phyloP scores from a whole-genome alignment of 371 early-diverging fungal genomes.

The Catenaria anguillulae region DNA sequence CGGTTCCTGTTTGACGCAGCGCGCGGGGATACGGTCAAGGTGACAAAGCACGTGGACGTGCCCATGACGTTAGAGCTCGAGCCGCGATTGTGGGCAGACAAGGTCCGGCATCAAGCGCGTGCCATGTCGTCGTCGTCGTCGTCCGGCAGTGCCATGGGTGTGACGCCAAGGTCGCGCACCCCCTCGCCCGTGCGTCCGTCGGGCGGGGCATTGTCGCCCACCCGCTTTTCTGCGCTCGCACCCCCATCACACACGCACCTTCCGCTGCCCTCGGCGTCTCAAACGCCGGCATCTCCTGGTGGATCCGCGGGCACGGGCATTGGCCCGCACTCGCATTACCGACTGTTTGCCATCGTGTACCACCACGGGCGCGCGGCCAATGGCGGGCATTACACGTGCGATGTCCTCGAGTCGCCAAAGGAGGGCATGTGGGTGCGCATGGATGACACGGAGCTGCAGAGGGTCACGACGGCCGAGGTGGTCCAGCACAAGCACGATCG shows the following conservation, averaged over 20 bases:
- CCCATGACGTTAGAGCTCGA: constrained; percentile 45
- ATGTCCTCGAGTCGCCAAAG: constrained; percentile 43
- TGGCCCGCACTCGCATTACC: constrained; percentile 6
- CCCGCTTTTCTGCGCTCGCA: no score
- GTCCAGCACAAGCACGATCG: constrained; percentile 23
- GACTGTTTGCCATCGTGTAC: constrained; percentile 57
- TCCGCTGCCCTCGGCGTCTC: no score
- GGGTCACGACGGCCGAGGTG: constrained; percentile 50
- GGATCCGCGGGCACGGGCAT: constrained; percentile 12
- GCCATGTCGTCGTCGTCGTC: not conserved
- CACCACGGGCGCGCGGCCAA: constrained; percentile 82
- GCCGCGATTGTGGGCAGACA: constrained; percentile 24
- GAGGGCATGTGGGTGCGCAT: constrained; percentile 74
- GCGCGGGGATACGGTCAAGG: constrained; percentile 64
- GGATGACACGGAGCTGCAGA: constrained; percentile 68
- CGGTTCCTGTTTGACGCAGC: constrained; percentile 66
- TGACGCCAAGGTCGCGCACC: no score
- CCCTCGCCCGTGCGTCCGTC: not conserved
- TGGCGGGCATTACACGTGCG: constrained; percentile 96
- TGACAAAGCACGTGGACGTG: constrained; percentile 68
- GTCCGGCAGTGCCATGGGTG: no score
- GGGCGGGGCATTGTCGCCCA: not conserved
- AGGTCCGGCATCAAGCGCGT: not conserved
- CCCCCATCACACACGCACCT: constrained; percentile 12
- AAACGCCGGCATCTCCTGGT: no score